A percentile compares a stretch with the other conserved stretches of the same genome.
Conservation (phyloP, 352 stramenopile genomes). For the Blastocystis sp. region DNA sequence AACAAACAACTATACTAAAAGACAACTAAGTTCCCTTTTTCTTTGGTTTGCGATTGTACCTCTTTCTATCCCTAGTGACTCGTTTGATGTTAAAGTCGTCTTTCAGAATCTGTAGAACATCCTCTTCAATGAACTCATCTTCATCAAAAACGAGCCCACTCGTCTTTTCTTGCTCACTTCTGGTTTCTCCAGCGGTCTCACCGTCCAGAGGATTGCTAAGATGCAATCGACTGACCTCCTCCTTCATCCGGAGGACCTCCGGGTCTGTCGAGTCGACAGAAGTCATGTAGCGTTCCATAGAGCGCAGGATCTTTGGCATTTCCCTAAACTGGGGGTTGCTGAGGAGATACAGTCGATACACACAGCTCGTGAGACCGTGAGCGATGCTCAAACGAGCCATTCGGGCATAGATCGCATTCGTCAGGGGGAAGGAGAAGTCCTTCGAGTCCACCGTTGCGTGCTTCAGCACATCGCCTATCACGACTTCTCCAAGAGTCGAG, state of each 20-base stretch:
- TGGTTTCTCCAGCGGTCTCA: no score
- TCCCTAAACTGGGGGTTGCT: not conserved
- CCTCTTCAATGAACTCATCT: not conserved
- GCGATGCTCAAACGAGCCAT: not conserved
- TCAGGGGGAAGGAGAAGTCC: not conserved
- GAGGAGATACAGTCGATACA: not conserved
- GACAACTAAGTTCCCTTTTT: no score
- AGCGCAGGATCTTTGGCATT: not conserved
- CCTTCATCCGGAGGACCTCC: not conserved
- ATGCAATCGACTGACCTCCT: not conserved
- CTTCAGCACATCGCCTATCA: not conserved
- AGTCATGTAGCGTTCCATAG: not conserved
- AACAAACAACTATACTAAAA: no score
- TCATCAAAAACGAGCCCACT: not conserved
- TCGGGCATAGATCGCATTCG: not conserved
- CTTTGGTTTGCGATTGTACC: no score
- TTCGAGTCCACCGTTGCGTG: not conserved
- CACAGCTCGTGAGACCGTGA: not conserved
- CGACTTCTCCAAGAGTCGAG: not conserved
- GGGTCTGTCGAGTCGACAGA: not conserved
- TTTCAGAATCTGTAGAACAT: slow-evolving; percentile 16
- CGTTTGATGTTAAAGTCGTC: not conserved
- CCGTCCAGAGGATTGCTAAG: not conserved
- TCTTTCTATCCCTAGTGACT: no score
- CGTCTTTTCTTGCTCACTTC: not conserved